Evolutionary conservation across 805 yeast genomes (phyloP).

Genomic region (Jamesozyma piceae): DNA sequence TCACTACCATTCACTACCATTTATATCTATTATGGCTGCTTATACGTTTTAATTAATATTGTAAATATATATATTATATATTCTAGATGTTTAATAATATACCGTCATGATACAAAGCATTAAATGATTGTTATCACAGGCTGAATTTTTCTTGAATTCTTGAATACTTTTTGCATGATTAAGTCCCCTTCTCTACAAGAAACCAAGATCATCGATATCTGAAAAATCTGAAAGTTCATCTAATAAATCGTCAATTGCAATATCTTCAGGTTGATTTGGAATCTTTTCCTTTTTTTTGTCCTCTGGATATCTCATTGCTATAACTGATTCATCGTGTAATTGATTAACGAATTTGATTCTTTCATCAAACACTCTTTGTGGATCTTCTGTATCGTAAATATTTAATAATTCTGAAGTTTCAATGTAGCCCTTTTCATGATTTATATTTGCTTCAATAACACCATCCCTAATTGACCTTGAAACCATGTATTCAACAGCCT

Average conservation of each 20-base stretch:
- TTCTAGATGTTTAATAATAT: neutral
- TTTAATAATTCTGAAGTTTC: constrained; percentile 81
- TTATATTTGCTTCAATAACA: constrained; percentile 88
- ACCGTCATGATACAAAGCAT: neutral
- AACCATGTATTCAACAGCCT: constrained; percentile 92
- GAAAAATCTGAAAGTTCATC: constrained; percentile 29
- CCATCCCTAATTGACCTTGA: constrained; percentile 96
- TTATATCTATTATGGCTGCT: too few relatives aligned
- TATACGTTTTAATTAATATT: neutral
- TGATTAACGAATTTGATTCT: constrained; percentile 88
- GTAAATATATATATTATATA: neutral
- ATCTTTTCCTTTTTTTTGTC: constrained; percentile 19
- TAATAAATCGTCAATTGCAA: constrained; percentile 18
- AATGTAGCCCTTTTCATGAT: constrained; percentile 86
- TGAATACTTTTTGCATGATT: too few relatives aligned
- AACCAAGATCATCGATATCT: constrained; percentile 28
- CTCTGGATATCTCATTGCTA: constrained; percentile 86
- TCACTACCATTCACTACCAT: too few relatives aligned
- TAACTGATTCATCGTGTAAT: constrained; percentile 83
- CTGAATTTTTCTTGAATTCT: neutral
- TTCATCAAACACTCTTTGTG: constrained; percentile 82
- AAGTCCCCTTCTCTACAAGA: constrained; percentile 15
- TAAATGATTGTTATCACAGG: neutral
- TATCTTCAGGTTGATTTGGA: constrained; percentile 15
- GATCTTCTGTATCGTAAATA: constrained; percentile 77